Evolutionary conservation across 2,329 filamentous ascomycete genomes (phyloP), one percentile per base, ranked within the genome.

Genomic region (Tolypocladium amazonense): DNA sequence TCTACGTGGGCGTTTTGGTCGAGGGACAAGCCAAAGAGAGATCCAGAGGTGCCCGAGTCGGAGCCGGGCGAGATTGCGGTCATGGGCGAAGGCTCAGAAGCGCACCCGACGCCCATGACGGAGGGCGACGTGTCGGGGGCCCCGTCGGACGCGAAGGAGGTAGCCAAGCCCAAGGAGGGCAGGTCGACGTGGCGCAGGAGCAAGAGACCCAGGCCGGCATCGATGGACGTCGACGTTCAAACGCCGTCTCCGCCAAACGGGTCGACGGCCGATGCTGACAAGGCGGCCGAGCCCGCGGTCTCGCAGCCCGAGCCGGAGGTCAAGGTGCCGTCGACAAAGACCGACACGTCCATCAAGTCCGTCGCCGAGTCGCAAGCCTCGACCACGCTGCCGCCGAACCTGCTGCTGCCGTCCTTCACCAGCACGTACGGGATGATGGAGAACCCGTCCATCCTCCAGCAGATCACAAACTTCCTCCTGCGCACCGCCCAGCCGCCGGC

Each of bases 1-100:
- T 88, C 88, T 0, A 89, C 87, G 0, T 93, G 89, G 89, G 89
- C 87, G 0, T 92, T 93, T 65, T 93, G 89, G 89, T 90, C 87
- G 18, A 83, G 80, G 54, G 85, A 87, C 64, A 72, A 77, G 1
- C 70, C 75, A 9, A 76, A 73, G 47, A 65, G 71, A 12, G 66
- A 66, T 4, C 69, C 66, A 0, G 75, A 74, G 56, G 59, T 68
- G 14, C 39, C 68, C 2, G 60, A 62, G 2, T 75, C 68, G 41
- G 82, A 78, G 66, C 68, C 71, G 64, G 84, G 77, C 30, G 77
- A 81, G 66, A 73, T 87, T 54, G 85, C 84, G 4, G 77, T 87
- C 57, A 77, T 83, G 62, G 76, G 82, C 39, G 76, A 86, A 70
- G 71, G 80, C 56, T 81, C 85, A 52, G 76, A 88, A 73, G 72